These are phyloP conservation scores for Talaromyces atroroseus DNA, from an alignment of 2,329 filamentous ascomycete species.

Conservation along the genomic window DNA sequence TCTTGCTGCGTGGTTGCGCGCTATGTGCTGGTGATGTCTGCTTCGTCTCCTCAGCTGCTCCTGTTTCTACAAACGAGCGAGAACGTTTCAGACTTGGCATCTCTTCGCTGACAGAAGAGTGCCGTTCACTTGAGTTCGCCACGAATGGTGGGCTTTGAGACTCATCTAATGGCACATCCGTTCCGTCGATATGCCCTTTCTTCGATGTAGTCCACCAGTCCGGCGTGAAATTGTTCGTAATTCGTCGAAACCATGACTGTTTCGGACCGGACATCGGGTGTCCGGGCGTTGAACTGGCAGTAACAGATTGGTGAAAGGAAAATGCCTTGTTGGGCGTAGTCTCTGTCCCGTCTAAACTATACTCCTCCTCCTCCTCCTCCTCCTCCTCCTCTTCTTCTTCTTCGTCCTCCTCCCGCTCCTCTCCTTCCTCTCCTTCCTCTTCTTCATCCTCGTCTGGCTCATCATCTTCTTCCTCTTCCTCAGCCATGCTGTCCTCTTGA, in stretches of 20 bases:
- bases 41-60: background rate
- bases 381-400: slow-evolving; percentile 18
- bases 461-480: background rate
- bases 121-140: background rate
- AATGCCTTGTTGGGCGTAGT: background rate
- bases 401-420: slow-evolving; percentile 8
- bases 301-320: background rate
- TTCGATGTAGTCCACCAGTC: slow-evolving; percentile 13
- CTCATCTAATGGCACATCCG: slow-evolving; percentile 8
- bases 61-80: slow-evolving; percentile 1
- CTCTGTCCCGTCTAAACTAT: slow-evolving; percentile 19
- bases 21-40: background rate
- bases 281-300: background rate
- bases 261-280: slow-evolving; percentile 14
- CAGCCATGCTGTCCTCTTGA: background rate
- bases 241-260: slow-evolving; percentile 34
- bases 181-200: background rate
- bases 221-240: slow-evolving; percentile 17
- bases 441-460: slow-evolving; percentile 15
- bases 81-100: slow-evolving; percentile 12
- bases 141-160: slow-evolving; percentile 11
- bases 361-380: slow-evolving; percentile 7
- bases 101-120: background rate
- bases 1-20: slow-evolving; percentile 1
- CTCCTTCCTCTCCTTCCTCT: background rate